Percentiles rank a stretch among this genome's conserved stretches.
Conservation (phyloP, 2,329 filamentous ascomycete species). For the Stromatinia cepivora region DNA sequence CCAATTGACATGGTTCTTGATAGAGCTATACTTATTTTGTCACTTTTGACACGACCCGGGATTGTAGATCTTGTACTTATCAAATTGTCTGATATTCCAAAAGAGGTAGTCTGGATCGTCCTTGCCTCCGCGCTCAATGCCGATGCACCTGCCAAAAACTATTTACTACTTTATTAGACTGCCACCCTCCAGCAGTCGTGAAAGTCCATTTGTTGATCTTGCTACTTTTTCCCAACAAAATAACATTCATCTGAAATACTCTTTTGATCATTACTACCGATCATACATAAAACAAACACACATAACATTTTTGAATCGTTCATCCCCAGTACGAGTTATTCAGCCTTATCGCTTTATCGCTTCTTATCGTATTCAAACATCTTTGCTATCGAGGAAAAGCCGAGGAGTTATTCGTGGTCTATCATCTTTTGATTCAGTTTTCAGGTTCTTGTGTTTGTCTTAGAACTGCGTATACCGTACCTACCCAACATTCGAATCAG, state of each 20-base stretch:
- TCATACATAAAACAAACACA: neutral
- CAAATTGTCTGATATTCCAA: neutral
- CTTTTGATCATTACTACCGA: neutral
- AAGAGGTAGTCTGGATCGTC: neutral
- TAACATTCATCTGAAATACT: neutral
- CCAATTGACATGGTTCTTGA: slow-evolving; percentile 1
- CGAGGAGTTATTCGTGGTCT: neutral
- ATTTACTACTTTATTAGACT: slow-evolving; percentile 1
- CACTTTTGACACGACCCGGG: neutral
- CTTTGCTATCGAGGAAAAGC: neutral
- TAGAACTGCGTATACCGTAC: neutral
- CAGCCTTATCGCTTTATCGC: slow-evolving; percentile 15
- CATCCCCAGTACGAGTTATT: slow-evolving; percentile 4
- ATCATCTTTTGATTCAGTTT: slow-evolving; percentile 7
- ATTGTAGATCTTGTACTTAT: slow-evolving; percentile 8
- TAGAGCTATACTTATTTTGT: neutral
- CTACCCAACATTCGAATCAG: neutral
- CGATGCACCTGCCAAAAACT: slow-evolving; percentile 4
- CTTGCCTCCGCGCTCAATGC: neutral
- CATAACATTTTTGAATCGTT: neutral
- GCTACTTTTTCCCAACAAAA: neutral
- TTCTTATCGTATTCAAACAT: slow-evolving; percentile 3
- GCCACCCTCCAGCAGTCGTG: neutral
- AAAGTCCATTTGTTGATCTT: neutral
- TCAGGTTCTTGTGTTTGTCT: neutral